Base-by-base conservation (phyloP, 164 flowering plant species). In the Umbellularia californica region DNA sequence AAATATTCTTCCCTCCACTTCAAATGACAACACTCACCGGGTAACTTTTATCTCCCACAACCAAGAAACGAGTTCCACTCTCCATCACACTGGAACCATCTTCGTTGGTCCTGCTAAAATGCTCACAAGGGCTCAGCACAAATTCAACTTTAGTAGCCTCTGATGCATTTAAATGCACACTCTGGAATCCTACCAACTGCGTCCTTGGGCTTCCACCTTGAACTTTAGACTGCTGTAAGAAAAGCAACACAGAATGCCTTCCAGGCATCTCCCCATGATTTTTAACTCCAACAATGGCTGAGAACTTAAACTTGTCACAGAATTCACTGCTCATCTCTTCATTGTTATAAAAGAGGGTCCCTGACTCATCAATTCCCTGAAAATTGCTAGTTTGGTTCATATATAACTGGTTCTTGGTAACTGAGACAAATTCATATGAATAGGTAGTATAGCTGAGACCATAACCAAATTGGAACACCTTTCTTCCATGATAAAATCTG, bases 371-470 rank as follows among this genome's bases (percentile, higher is more conserved):
- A 27, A 58, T 23, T 5, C 72, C 70, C 5, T 68, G 72, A 51
- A 68, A 13, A 35, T 64, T 65, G 27, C 80, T 47, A 65, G 83
- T 72, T 50, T 75, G 81, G 70, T 83, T 88, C 14, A 93, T 70
- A 81, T 77, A 75, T 60, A 95, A 69, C 19, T 75, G 81, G 78
- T 75, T 79, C 24, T 74, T 81, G 3, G 85, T 72, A 2, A 79
- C 82, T 20, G 81, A 70, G 7, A 70, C 65, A 72, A 95, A 82
- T 73, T 87, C 68, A 30, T 95, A 91, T 0, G 83, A 47, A 78
- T 87, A 88, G 35, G 73, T 83, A 4, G 97, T 79, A 89, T 95
- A 92, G 83, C 98, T 92, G 35, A 95, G 88, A 20, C 99, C 99
- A 28, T 88, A 79, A 9, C 98, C 99, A 35, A 90, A 95, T 68